phyloP scores from a whole-genome alignment of 495 filamentous ascomycete species.

The Penicillium samsonianum region DNA sequence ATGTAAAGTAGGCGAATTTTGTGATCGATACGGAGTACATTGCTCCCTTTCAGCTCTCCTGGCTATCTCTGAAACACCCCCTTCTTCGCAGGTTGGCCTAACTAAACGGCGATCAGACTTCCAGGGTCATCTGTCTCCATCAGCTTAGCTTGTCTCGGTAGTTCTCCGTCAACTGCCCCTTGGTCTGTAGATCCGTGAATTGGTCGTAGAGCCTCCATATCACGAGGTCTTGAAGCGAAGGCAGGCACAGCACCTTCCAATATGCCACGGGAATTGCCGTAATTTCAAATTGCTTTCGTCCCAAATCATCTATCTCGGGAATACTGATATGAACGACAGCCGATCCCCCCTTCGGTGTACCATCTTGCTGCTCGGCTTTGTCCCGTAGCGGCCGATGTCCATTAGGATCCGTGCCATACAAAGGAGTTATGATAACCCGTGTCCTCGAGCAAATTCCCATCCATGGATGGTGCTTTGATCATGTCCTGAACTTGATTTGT shows the following conservation, averaged over 20 bases:
- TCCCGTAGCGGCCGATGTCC: neutral
- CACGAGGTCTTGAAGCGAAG: neutral
- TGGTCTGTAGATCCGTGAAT: neutral
- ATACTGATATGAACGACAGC: neutral
- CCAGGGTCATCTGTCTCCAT: neutral
- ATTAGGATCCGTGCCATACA: neutral
- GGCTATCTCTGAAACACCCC: neutral
- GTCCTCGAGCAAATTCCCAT: neutral
- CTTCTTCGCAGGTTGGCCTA: neutral
- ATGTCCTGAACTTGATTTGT: neutral
- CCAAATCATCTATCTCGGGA: neutral
- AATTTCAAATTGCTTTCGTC: neutral
- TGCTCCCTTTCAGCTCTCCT: neutral
- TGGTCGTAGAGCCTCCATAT: neutral
- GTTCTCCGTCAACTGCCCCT: neutral
- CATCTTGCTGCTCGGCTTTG: neutral
- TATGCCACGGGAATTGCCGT: neutral
- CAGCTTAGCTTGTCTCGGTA: neutral
- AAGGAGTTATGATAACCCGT: neutral
- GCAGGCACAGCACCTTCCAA: neutral
- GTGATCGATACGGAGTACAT: neutral
- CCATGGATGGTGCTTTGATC: neutral
- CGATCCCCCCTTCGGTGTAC: neutral
- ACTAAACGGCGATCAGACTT: no score
- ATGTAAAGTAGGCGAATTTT: neutral